Percentiles rank a stretch among this genome's conserved stretches.
Conservation (phyloP, 345 rosid species). For the Gossypium longicalyx region DNA sequence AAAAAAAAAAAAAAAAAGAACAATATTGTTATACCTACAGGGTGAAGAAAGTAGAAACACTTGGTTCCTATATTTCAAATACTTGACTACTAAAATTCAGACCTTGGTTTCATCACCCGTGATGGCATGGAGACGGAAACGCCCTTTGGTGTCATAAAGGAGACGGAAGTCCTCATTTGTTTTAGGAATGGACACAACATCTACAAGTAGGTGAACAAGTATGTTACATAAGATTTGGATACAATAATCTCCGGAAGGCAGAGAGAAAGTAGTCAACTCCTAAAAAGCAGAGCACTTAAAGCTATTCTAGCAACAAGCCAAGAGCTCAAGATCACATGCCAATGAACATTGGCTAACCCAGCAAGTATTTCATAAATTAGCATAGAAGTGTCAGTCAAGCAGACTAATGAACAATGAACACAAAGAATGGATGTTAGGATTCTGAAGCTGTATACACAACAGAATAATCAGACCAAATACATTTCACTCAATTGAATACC, state of each 20-base stretch:
- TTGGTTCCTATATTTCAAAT: not conserved
- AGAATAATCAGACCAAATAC: not conserved
- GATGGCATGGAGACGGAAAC: constrained; percentile 74
- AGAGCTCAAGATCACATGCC: not conserved
- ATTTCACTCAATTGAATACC: not conserved
- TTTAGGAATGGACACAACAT: constrained; percentile 84
- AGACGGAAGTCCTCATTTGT: constrained; percentile 84
- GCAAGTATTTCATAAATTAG: not conserved
- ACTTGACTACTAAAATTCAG: not conserved
- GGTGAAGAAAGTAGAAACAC: not conserved
- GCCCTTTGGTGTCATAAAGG: constrained; percentile 82
- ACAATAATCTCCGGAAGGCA: not conserved
- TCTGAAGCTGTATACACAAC: not conserved
- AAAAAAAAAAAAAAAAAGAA: not conserved
- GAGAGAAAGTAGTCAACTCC: not conserved
- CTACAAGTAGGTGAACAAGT: constrained; percentile 25
- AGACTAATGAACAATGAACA: not conserved
- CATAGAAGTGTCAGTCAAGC: not conserved
- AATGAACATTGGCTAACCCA: not conserved
- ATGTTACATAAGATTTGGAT: not conserved
- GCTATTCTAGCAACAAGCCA: not conserved
- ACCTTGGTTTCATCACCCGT: constrained; percentile 86
- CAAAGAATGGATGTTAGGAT: not conserved
- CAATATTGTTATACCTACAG: not conserved
- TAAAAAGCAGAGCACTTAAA: not conserved